phyloP scores from a whole-genome alignment of 139 green algal genomes.

The Chloropicon primus region DNA sequence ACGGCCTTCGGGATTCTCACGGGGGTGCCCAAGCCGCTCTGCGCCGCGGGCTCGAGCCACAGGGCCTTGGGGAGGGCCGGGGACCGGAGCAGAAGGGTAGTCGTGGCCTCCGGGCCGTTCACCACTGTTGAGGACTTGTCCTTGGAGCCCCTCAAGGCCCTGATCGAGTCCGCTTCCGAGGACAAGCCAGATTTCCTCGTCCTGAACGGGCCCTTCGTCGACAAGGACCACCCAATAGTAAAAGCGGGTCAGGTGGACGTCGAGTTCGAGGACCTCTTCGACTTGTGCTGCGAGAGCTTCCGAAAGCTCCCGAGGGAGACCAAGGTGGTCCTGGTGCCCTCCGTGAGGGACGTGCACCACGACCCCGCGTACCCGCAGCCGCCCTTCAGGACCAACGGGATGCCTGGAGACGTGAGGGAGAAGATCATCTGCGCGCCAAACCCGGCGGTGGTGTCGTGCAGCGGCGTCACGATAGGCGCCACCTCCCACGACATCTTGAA shows the following conservation, averaged over 20 bases:
- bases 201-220: conserved; percentile 73
- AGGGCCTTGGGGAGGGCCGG: conserved; percentile 20
- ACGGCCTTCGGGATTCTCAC: conserved; percentile 44
- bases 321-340: conserved; percentile 62
- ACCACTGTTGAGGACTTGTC: conserved; percentile 35
- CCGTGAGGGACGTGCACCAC: conserved; percentile 50
- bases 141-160: conserved; percentile 45
- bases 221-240: conserved; percentile 61
- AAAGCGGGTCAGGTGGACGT: conserved; percentile 39
- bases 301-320: not conserved
- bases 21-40: conserved; percentile 22
- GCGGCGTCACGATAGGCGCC: conserved; percentile 15
- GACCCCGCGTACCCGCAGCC: conserved; percentile 60
- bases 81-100: conserved; percentile 9
- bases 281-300: conserved; percentile 7
- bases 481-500: conserved; percentile 17
- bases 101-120: conserved; percentile 57
- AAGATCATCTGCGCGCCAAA: conserved; percentile 29
- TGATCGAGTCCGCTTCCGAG: conserved; percentile 46
- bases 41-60: not conserved
- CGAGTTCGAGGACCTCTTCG: conserved; percentile 60
- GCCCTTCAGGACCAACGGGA: conserved; percentile 19
- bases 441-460: conserved; percentile 23
- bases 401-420: conserved; percentile 7
- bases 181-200: conserved; percentile 7